Base-by-base conservation (phyloP, 805 yeast genomes). In the Peterozyma toletana region DNA sequence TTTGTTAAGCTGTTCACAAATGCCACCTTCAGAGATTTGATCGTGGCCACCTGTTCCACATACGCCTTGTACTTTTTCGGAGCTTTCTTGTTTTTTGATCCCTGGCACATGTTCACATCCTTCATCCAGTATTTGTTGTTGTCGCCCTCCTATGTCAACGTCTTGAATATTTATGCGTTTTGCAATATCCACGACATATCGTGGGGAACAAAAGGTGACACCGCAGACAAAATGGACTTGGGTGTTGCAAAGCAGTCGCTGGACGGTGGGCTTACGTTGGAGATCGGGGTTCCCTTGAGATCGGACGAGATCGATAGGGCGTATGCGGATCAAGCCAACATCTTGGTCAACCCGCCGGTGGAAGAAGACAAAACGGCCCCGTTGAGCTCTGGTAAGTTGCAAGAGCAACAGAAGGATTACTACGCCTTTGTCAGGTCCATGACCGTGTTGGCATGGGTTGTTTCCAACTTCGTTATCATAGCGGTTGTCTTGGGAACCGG, bases 141-240 rank as follows among this genome's bases (percentile, higher is more conserved):
- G 45, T 80, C 90, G 50, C 99, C 99, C 0, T 78, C 95, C 0
- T 93, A 90, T 61, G 81, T 89, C 63, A 90, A 91, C 56, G 91
- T 90, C 42, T 70, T 91, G 58, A 89, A 88, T 62, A 91, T 91
- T 48, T 91, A 91, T 64, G 96, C 98, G 2, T 90, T 91, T 61
- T 90, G 97, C 69, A 91, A 91, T 63, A 83, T 91, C 48, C 96
- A 91, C 62, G 99, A 91, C 68, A 81, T 91, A 39, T 86, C 96
- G 6, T 91, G 98, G 98, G 98, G 98, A 60, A 91, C 96, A 3
- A 87, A 90, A 61, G 96, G 96, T 39, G 87, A 82, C 41, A 79
- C 78, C 10, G 73, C 78, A 58, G 46, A 41, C 2, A 78, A 69
- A 57, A 77, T 69, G 64, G 95, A 76, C 61, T 71, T 93, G 54